Evolutionary conservation across 2,329 filamentous ascomycete genomes (phyloP).

Genomic region (Verticillium klebahnii): DNA sequence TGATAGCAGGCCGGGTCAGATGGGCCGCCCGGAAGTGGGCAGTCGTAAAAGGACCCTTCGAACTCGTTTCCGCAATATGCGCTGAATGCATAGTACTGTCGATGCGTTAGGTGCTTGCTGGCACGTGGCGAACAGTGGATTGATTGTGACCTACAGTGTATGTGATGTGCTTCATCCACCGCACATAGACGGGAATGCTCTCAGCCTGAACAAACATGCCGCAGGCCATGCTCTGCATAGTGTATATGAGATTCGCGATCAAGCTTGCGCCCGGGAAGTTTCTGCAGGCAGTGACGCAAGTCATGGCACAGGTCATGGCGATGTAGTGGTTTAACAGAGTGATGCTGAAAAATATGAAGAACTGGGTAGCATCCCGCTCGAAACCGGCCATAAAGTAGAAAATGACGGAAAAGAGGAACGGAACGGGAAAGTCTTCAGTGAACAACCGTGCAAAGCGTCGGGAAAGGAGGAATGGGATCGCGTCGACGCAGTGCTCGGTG

Average conservation of each 20-base stretch:
- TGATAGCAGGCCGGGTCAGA: constrained; percentile 61
- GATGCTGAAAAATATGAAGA: constrained; percentile 68
- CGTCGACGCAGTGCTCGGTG: constrained; percentile 66
- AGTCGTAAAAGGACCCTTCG: constrained; percentile 66
- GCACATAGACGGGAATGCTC: constrained; percentile 70
- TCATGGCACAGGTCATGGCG: constrained; percentile 65
- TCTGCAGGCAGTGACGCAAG: constrained; percentile 60
- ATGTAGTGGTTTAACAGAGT: constrained; percentile 69
- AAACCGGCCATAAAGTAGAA: constrained; percentile 79
- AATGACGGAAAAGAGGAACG: constrained; percentile 64
- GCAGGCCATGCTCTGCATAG: constrained; percentile 68
- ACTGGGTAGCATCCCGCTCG: constrained; percentile 55
- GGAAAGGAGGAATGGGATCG: constrained; percentile 66
- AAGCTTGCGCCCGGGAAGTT: constrained; percentile 68
- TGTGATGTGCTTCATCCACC: constrained; percentile 68
- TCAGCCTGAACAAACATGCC: constrained; percentile 73
- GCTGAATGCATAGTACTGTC: constrained; percentile 64
- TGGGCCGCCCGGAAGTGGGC: constrained; percentile 57
- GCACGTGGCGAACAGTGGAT: constrained; percentile 19
- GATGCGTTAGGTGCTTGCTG: constrained; percentile 12
- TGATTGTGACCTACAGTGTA: constrained; percentile 42
- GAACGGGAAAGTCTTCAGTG: constrained; percentile 69
- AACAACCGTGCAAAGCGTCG: constrained; percentile 63
- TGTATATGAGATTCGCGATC: constrained; percentile 68
- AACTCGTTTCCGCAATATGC: constrained; percentile 72